Conservation (phyloP, 495 filamentous ascomycete genomes). For the Geoglossum glabrum region DNA sequence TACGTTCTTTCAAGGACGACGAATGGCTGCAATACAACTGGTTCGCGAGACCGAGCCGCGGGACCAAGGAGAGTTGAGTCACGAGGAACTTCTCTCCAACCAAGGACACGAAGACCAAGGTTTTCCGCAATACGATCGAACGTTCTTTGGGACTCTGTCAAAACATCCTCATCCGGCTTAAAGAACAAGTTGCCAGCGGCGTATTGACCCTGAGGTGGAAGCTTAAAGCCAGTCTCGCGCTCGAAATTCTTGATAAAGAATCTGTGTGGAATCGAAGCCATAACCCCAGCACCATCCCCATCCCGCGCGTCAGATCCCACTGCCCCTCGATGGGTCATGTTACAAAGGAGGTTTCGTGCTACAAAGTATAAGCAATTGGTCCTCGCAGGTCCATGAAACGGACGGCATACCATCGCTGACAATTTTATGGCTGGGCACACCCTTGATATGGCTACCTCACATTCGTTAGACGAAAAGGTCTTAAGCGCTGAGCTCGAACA, state of each 20-base stretch:
- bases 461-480: neutral
- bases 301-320: slow-evolving; percentile 96
- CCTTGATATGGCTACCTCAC: slow-evolving; percentile 72
- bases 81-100: slow-evolving; percentile 88
- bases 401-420: slow-evolving; percentile 79
- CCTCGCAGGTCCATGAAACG: neutral
- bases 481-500: neutral
- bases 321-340: slow-evolving; percentile 99
- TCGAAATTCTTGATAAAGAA: slow-evolving; percentile 99
- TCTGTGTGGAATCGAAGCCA: slow-evolving; percentile 97
- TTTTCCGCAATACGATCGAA: slow-evolving; percentile 86
- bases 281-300: slow-evolving; percentile 94
- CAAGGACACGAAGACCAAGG: slow-evolving; percentile 74
- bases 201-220: slow-evolving; percentile 84
- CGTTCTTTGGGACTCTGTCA: slow-evolving; percentile 67
- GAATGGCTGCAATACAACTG: slow-evolving; percentile 86
- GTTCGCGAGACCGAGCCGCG: slow-evolving; percentile 83
- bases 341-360: slow-evolving; percentile 91
- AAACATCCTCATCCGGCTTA: slow-evolving; percentile 76
- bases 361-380: slow-evolving; percentile 6
- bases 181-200: slow-evolving; percentile 97
- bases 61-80: slow-evolving; percentile 88
- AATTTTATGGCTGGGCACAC: slow-evolving; percentile 93
- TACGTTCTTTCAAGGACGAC: slow-evolving; percentile 77
- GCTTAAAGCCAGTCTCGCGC: slow-evolving; percentile 62